Evolutionary conservation across 1,139 yeast species (phyloP).

Genomic region (Yueomyces sp.): DNA sequence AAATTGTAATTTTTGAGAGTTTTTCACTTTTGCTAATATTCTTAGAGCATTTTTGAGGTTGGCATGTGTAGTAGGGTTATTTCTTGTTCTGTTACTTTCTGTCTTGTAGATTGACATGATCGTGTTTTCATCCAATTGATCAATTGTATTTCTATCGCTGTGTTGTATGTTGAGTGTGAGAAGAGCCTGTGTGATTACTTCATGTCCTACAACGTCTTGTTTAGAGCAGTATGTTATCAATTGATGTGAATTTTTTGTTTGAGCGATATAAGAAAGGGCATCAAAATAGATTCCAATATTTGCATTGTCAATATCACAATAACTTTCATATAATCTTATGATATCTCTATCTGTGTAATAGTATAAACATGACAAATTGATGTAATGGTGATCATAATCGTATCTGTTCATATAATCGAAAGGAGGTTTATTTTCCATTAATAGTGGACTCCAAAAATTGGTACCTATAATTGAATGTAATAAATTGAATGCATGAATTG

Average conservation of each 20-base stretch:
- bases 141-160: conserved; percentile 19
- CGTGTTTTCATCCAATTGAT: conserved; percentile 30
- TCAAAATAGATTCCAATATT: conserved; percentile 58
- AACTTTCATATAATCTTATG: conserved; percentile 46
- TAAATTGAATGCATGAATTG: conserved; percentile 24
- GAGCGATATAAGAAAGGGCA: conserved; percentile 39
- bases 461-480: conserved; percentile 29
- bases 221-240: conserved; percentile 42
- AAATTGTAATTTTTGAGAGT: conserved; percentile 31
- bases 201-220: conserved; percentile 51
- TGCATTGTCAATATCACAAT: conserved; percentile 38
- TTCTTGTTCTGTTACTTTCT: conserved; percentile 25
- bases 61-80: conserved; percentile 11
- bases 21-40: conserved; percentile 33
- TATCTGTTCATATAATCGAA: conserved; percentile 17
- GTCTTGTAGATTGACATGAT: conserved; percentile 37
- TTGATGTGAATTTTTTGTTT: conserved; percentile 32
- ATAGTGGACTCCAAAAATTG: conserved; percentile 29
- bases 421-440: conserved; percentile 27
- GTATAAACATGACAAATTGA: conserved; percentile 47
- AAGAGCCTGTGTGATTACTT: conserved; percentile 47
- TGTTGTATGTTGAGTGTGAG: conserved; percentile 34
- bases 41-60: conserved; percentile 30
- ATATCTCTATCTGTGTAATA: conserved; percentile 51
- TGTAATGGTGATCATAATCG: conserved; percentile 25